Percentiles rank a stretch among this genome's conserved stretches.
These are phyloP conservation scores for Cercophora scortea DNA, from an alignment of 495 filamentous ascomycete species.

Conservation along the genomic window DNA sequence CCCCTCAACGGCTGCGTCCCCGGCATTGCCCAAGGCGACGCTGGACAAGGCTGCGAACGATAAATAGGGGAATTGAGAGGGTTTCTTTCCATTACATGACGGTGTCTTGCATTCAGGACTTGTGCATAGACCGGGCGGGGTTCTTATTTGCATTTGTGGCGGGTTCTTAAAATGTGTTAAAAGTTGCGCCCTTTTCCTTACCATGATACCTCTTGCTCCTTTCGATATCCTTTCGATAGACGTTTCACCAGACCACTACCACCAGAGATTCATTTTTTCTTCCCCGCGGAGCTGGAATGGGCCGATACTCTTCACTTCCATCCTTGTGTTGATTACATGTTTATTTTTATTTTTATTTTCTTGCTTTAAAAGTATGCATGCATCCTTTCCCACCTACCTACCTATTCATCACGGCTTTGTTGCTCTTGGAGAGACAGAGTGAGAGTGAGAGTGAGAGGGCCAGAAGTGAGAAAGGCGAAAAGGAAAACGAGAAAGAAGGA, in stretches of 20 bases:
- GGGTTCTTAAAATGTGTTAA: constrained; percentile 23
- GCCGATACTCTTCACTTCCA: constrained; percentile 14
- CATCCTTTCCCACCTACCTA: constrained; percentile 1
- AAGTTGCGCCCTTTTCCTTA: constrained; percentile 14
- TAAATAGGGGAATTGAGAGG: constrained; percentile 36
- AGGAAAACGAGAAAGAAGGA: neutral
- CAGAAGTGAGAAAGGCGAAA: neutral
- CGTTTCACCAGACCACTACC: constrained; percentile 5
- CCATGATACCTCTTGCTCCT: constrained; percentile 20
- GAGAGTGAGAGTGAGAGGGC: neutral
- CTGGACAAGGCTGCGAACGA: constrained; percentile 46
- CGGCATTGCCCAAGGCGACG: constrained; percentile 55
- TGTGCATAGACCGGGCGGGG: constrained; percentile 34
- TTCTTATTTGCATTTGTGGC: constrained; percentile 35
- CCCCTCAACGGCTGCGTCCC: constrained; percentile 52
- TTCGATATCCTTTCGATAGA: constrained; percentile 5
- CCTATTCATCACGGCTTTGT: neutral
- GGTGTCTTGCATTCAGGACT: constrained; percentile 23
- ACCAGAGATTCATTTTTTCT: constrained; percentile 1
- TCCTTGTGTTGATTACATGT: constrained; percentile 19
- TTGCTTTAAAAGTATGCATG: constrained; percentile 12
- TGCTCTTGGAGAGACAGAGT: neutral
- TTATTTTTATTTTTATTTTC: constrained; percentile 6
- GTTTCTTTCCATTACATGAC: constrained; percentile 19
- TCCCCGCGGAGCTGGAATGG: constrained; percentile 8